Percentiles rank a stretch among this genome's conserved stretches.
phyloP scores from a whole-genome alignment of 208 protist genomes.

The Vickermania ingenoplastis region DNA sequence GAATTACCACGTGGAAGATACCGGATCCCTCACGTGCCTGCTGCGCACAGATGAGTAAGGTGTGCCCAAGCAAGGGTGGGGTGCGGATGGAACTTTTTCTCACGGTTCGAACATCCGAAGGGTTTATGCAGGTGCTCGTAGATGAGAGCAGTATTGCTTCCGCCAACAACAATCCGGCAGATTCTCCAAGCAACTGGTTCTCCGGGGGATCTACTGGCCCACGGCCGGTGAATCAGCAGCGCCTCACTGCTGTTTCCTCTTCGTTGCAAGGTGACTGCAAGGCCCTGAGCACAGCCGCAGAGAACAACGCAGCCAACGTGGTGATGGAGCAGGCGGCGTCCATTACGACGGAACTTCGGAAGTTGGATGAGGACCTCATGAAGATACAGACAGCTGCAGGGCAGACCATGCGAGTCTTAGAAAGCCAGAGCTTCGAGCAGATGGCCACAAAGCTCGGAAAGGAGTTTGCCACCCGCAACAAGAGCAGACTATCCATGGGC shows the following conservation, averaged over 20 bases:
- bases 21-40: conserved; percentile 47
- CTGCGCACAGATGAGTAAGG: conserved; percentile 66
- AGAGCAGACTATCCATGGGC: conserved; percentile 30
- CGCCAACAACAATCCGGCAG: conserved; percentile 36
- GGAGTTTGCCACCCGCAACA: conserved; percentile 73
- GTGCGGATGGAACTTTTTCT: conserved; percentile 77
- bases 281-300: conserved; percentile 53
- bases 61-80: conserved; percentile 58
- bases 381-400: conserved; percentile 62
- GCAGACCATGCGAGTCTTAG: conserved; percentile 64
- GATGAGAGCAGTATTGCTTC: conserved; percentile 67
- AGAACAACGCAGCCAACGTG: conserved; percentile 51
- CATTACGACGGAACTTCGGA: conserved; percentile 64
- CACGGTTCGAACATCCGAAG: conserved; percentile 52
- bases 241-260: conserved; percentile 69
- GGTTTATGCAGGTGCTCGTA: conserved; percentile 60
- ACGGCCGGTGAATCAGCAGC: not conserved
- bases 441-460: conserved; percentile 64
- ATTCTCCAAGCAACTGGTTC: conserved; percentile 66
- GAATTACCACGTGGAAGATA: conserved; percentile 76
- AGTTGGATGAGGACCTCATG: conserved; percentile 58
- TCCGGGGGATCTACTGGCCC: not conserved
- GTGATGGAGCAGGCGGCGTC: conserved; percentile 54
- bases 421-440: conserved; percentile 59
- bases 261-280: conserved; percentile 61